phyloP scores from a whole-genome alignment of 495 filamentous ascomycete species.

The Trichoderma asperelloides region DNA sequence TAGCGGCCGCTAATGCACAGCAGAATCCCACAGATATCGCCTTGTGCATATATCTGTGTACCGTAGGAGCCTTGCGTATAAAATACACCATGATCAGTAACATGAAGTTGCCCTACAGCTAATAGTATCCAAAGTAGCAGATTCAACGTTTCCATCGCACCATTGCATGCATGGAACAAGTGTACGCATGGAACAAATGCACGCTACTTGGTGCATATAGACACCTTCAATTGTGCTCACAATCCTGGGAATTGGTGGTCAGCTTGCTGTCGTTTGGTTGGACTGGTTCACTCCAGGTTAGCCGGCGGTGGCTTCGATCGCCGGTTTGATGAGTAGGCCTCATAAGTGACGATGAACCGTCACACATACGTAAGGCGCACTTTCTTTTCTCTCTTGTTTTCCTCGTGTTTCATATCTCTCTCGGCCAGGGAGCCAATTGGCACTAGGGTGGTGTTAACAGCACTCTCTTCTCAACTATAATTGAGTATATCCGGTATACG shows the following conservation, averaged over 20 bases:
- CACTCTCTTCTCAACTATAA: background rate
- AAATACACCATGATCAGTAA: background rate
- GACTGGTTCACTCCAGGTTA: background rate
- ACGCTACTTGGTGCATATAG: background rate
- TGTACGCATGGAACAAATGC: background rate
- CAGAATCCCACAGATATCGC: slow-evolving; percentile 4
- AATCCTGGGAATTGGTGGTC: background rate
- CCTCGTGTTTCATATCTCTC: background rate
- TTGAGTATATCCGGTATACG: background rate
- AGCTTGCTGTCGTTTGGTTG: background rate
- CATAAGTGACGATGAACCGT: background rate
- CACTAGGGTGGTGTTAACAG: background rate
- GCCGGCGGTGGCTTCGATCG: background rate
- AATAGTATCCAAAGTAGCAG: background rate
- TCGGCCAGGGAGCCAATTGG: background rate
- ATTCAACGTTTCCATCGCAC: background rate
- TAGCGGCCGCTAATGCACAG: slow-evolving; percentile 47
- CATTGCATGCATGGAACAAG: slow-evolving; percentile 1
- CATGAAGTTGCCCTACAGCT: background rate
- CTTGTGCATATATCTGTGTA: slow-evolving; percentile 1
- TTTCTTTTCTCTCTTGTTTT: background rate
- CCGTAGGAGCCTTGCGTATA: background rate
- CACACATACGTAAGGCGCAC: slow-evolving; percentile 1
- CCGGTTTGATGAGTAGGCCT: background rate
- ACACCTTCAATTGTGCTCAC: background rate